These are phyloP conservation scores for Nemania diffusa DNA, from an alignment of 2,329 filamentous ascomycete genomes.

Conservation along the genomic window DNA sequence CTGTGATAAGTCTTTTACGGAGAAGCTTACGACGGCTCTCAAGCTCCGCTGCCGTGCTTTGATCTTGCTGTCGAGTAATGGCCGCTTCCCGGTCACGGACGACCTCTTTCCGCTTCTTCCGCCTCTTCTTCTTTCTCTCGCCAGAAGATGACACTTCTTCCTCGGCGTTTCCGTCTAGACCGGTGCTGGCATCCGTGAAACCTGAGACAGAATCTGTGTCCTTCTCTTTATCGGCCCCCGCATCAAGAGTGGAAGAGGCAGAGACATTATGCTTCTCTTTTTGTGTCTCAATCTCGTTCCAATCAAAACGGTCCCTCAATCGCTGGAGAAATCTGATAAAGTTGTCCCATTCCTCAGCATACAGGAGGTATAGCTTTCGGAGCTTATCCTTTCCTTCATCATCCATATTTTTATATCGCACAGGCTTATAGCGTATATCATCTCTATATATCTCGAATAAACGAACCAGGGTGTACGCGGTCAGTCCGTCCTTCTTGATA, in stretches of 20 bases:
- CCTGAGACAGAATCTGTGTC: constrained; percentile 19
- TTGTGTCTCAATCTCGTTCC: constrained; percentile 20
- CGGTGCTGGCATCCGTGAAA: constrained; percentile 14
- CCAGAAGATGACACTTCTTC: constrained; percentile 47
- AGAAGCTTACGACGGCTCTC: constrained; percentile 62
- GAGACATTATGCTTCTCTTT: neutral
- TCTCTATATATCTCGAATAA: constrained; percentile 43
- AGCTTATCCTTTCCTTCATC: constrained; percentile 32
- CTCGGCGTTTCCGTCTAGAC: constrained; percentile 42
- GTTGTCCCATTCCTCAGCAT: constrained; percentile 25
- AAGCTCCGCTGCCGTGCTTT: constrained; percentile 63
- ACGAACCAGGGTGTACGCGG: constrained; percentile 39
- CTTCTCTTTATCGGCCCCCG: constrained; percentile 12
- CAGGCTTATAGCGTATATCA: constrained; percentile 15
- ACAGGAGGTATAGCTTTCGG: constrained; percentile 14
- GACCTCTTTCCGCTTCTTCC: constrained; percentile 54
- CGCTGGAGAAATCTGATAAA: constrained; percentile 42
- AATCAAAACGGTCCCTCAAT: constrained; percentile 45
- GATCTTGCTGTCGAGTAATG: constrained; percentile 65
- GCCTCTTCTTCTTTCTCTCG: constrained; percentile 60
- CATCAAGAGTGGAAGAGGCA: neutral
- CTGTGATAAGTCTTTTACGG: constrained; percentile 55
- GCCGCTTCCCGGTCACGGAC: constrained; percentile 62
- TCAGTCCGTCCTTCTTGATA: constrained; percentile 31
- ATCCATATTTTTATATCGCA: constrained; percentile 38